Evolutionary conservation across 179 eudicot genomes (phyloP), one percentile per base, ranked within the genome.

Genomic region (Patellifolia procumbens): DNA sequence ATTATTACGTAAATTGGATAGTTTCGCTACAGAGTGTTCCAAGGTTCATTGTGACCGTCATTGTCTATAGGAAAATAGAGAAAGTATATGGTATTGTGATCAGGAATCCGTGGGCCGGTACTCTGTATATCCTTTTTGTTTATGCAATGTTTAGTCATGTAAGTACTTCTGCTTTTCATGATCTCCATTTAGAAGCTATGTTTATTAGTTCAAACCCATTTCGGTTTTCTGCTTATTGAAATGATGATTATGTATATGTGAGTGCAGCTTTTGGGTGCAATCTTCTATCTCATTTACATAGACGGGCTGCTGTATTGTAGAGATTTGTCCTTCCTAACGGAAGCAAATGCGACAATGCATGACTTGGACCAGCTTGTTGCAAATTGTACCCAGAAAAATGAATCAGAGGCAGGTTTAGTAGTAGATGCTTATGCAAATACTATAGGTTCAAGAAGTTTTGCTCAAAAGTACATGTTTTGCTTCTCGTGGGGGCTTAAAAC

Each of bases 401-500:
- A 1, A 13, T 1, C 1, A 7, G 28, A 65, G 26, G 8, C 19
- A 65, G 49, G 28, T 5, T 35, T 37, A 37, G 11, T 20, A 39
- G 2, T 28, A 65, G 70, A 65, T 65, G 70, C 49, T 65, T 37
- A 31, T 20, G 70, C 39, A 29, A 61, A 65, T 39, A 37, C 37
- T 16, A 37, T 65, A 19, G 26, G 49, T 37, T 65, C 70, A 20
- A 61, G 66, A 31, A 61, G 70, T 39, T 65, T 65, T 19, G 3
- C 70, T 35, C 70, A 65, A 20, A 65, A 39, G 29, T 35, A 1
- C 19, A 65, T 65, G 70, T 65, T 65, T 37, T 65, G 70, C 49
- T 65, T 65, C 49, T 65, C 70, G 2, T 65, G 70, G 70, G 70
- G 70, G 28, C 70, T 65, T 1, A 65, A 65, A 29, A 65, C 70